Conservation (phyloP, 176 grass and related monocot species). For the Typha latifolia region DNA sequence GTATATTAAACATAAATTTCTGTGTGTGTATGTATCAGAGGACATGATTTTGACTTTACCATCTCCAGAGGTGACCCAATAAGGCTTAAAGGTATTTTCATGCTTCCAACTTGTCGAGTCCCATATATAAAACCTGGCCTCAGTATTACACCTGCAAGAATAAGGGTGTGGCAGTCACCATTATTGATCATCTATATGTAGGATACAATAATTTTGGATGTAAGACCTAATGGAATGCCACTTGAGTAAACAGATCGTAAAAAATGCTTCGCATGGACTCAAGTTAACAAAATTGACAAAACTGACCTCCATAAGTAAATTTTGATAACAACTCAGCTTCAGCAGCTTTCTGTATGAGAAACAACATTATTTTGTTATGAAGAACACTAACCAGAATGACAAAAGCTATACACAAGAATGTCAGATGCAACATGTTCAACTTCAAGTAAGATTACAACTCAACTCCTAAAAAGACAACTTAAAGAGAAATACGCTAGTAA, state of each 20-base stretch:
- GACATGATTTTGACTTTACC: slow-evolving; percentile 17
- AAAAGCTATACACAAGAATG: neutral
- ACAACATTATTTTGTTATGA: neutral
- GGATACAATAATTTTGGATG: too few relatives aligned
- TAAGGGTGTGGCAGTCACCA: neutral
- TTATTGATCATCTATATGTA: too few relatives aligned
- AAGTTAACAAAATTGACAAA: neutral
- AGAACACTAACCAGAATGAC: neutral
- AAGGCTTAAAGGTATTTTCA: slow-evolving; percentile 81
- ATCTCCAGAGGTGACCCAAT: slow-evolving; percentile 76
- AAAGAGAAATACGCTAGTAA: too few relatives aligned
- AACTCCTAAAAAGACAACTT: neutral
- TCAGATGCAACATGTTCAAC: too few relatives aligned
- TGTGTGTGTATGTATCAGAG: too few relatives aligned
- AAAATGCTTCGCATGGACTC: neutral
- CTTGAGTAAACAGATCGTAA: neutral
- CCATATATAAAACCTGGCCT: slow-evolving; percentile 91
- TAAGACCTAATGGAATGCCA: too few relatives aligned
- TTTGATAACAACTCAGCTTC: slow-evolving; percentile 79
- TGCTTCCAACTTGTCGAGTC: slow-evolving; percentile 73
- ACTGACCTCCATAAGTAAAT: slow-evolving; percentile 81
- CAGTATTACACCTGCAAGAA: slow-evolving; percentile 52
- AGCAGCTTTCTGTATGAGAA: slow-evolving; percentile 56
- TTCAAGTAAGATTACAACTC: neutral
- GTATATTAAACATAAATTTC: too few relatives aligned